Conservation (phyloP, 164 flowering plant species). For the Stephania yunnanensis region DNA sequence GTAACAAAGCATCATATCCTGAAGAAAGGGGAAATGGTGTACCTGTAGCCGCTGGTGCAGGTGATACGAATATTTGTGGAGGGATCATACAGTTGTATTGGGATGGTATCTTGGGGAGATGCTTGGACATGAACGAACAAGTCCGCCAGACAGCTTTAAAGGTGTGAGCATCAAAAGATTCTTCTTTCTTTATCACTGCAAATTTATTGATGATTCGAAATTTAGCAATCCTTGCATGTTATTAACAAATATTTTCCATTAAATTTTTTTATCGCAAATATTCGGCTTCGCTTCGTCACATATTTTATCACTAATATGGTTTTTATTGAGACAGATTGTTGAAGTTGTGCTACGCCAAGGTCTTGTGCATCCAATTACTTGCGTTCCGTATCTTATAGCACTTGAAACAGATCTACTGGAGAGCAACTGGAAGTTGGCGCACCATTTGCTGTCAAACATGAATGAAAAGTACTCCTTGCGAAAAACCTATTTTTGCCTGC, state of each 20-base stretch:
- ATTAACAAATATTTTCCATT: not conserved
- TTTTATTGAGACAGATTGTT: constrained; percentile 60
- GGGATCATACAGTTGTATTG: constrained; percentile 91
- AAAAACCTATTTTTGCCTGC: constrained; percentile 1
- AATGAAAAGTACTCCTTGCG: constrained; percentile 70
- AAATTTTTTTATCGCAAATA: not conserved
- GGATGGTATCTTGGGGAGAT: constrained; percentile 67
- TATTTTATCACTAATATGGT: not conserved
- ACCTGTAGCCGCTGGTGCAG: constrained; percentile 98
- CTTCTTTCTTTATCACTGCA: not conserved
- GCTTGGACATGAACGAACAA: constrained; percentile 70
- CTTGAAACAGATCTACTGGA: constrained; percentile 92
- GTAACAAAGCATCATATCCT: constrained; percentile 26
- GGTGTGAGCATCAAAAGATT: constrained; percentile 34
- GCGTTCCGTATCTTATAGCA: constrained; percentile 93
- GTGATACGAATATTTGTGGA: constrained; percentile 96
- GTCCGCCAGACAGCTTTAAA: constrained; percentile 83
- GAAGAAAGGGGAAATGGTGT: constrained; percentile 46
- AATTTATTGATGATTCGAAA: not conserved
- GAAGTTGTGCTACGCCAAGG: constrained; percentile 97
- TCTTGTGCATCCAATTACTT: constrained; percentile 97
- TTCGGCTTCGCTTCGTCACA: not conserved
- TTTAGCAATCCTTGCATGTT: not conserved
- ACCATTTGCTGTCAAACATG: constrained; percentile 92
- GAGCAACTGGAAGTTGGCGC: constrained; percentile 80